Conservation (phyloP, 352 stramenopile genomes). For the Globisporangium cederbergense region DNA sequence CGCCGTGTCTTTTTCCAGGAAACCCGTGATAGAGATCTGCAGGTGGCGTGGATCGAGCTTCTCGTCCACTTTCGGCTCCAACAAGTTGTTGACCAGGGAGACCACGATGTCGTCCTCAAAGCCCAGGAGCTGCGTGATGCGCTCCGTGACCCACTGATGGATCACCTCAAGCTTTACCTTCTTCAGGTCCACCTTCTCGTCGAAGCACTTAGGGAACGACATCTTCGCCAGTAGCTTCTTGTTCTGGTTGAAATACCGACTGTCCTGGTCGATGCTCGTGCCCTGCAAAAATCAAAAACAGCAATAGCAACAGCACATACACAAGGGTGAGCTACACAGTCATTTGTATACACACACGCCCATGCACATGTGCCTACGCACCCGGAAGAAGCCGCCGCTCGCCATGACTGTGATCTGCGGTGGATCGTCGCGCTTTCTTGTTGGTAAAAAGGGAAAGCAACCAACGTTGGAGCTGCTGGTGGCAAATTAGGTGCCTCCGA, state of each 20-base stretch:
- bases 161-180: slow-evolving; percentile 92
- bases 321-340: neutral
- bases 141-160: slow-evolving; percentile 84
- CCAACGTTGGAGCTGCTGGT: slow-evolving; percentile 2
- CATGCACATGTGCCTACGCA: slow-evolving; percentile 9
- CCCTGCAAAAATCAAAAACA: slow-evolving; percentile 28
- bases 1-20: slow-evolving; percentile 87
- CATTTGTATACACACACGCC: neutral
- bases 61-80: slow-evolving; percentile 77
- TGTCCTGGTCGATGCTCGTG: slow-evolving; percentile 77
- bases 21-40: slow-evolving; percentile 88
- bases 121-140: slow-evolving; percentile 82
- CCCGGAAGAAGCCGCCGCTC: slow-evolving; percentile 35
- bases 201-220: slow-evolving; percentile 75
- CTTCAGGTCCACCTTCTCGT: slow-evolving; percentile 76
- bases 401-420: slow-evolving; percentile 18
- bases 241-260: slow-evolving; percentile 80
- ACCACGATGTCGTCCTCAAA: slow-evolving; percentile 93
- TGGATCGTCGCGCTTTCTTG: neutral
- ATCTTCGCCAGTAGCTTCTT: slow-evolving; percentile 89
- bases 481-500: neutral
- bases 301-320: neutral
- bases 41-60: slow-evolving; percentile 79
- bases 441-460: neutral
- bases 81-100: slow-evolving; percentile 77